Conservation (phyloP, 2,329 filamentous ascomycete genomes). For the Beauveria caledonica region DNA sequence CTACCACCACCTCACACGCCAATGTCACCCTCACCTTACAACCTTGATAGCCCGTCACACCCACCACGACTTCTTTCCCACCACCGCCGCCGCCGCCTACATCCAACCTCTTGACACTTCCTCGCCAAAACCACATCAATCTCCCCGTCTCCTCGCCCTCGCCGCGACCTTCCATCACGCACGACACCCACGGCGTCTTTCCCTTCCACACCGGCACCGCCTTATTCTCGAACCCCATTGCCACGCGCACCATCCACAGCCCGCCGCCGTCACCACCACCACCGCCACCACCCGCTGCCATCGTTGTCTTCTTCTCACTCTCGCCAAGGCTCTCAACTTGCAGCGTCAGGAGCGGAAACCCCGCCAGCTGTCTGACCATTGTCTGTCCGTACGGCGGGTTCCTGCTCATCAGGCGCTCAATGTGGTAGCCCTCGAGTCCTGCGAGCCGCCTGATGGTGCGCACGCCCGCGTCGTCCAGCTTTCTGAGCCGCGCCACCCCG, state of each 20-base stretch:
- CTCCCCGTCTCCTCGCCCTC: conserved; percentile 16
- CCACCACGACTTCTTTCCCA: conserved; percentile 48
- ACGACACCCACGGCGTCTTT: conserved; percentile 60
- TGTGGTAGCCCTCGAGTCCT: conserved; percentile 55
- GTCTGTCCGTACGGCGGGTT: conserved; percentile 78
- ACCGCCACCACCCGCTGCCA: not conserved
- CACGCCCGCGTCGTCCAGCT: conserved; percentile 63
- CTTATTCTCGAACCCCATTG: conserved; percentile 64
- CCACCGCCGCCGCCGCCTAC: not conserved
- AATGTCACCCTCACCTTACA: conserved; percentile 59
- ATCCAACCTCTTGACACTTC: conserved; percentile 54
- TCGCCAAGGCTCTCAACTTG: conserved; percentile 18
- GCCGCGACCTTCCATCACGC: conserved; percentile 51
- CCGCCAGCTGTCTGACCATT: conserved; percentile 53
- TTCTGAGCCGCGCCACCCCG: conserved; percentile 66
- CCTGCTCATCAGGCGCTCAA: conserved; percentile 68
- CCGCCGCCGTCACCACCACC: not conserved
- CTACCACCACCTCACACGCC: conserved; percentile 79
- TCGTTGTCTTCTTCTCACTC: not conserved
- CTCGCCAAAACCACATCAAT: conserved; percentile 60
- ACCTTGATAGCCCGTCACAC: conserved; percentile 41
- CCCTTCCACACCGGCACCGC: conserved; percentile 52
- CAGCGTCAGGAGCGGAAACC: conserved; percentile 56
- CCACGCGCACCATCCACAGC: conserved; percentile 46
- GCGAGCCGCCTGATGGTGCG: conserved; percentile 64